A percentile compares a stretch with the other conserved stretches of the same genome.
phyloP scores from a whole-genome alignment of 1,139 yeast genomes.

The Pichiaceae sp. region DNA sequence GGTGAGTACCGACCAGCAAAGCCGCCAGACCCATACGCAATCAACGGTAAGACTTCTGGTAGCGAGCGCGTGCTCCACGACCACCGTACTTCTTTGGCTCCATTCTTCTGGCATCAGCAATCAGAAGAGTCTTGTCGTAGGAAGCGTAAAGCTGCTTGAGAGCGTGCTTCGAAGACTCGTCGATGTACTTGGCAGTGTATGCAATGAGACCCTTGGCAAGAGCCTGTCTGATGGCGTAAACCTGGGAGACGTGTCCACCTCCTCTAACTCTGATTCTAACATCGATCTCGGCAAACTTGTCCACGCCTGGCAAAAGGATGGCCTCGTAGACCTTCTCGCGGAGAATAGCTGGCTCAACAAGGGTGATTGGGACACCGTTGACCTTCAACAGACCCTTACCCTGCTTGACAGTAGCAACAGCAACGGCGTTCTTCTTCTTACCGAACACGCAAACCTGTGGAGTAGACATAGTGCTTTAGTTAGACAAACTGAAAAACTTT shows the following conservation, averaged over 20 bases:
- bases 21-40: no score
- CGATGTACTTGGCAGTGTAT: constrained; percentile 98
- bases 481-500: background rate
- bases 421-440: constrained; percentile 99
- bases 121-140: constrained; percentile 99
- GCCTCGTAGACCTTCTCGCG: constrained; percentile 99
- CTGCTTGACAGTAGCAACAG: constrained; percentile 99
- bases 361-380: constrained; percentile 98
- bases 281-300: constrained; percentile 97
- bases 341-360: constrained; percentile 97
- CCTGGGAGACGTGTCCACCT: constrained; percentile 99
- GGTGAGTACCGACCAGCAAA: no score
- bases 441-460: constrained; percentile 51
- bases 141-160: constrained; percentile 95
- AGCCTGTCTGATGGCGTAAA: constrained; percentile 99
- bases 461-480: constrained; percentile 5
- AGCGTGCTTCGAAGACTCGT: constrained; percentile 99
- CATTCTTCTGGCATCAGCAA: constrained; percentile 99
- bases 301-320: constrained; percentile 94
- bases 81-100: constrained; percentile 99
- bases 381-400: constrained; percentile 99
- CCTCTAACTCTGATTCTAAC: constrained; percentile 99
- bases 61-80: constrained; percentile 99
- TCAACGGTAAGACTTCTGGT: constrained; percentile 99
- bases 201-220: constrained; percentile 99